These are phyloP conservation scores for Filobasidium uniguttulatum DNA, from an alignment of 1,284 basidiomycete species.

Conservation along the genomic window DNA sequence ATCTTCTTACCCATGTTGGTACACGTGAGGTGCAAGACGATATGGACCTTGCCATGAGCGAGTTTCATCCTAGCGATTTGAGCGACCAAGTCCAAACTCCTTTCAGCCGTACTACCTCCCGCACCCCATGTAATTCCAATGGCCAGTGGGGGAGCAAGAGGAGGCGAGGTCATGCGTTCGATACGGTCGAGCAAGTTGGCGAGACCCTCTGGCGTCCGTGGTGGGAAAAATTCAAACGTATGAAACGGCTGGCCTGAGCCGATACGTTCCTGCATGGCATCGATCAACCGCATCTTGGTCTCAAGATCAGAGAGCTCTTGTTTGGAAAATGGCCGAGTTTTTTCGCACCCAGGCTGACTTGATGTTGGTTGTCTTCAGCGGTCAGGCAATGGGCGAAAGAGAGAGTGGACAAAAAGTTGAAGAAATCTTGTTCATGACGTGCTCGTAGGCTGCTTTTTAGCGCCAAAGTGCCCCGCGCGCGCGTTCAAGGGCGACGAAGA, in stretches of 20 bases:
- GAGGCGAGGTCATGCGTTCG: slow-evolving; percentile 50
- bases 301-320: too few relatives aligned
- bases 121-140: slow-evolving; percentile 93
- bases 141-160: slow-evolving; percentile 48
- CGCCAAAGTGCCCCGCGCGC: too few relatives aligned
- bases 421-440: too few relatives aligned
- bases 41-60: slow-evolving; percentile 52
- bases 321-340: too few relatives aligned
- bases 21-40: slow-evolving; percentile 90
- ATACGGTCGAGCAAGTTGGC: slow-evolving; percentile 73
- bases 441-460: too few relatives aligned
- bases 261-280: slow-evolving; percentile 24
- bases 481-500: too few relatives aligned
- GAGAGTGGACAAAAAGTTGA: too few relatives aligned
- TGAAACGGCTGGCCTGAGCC: slow-evolving; percentile 46
- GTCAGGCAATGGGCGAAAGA: too few relatives aligned
- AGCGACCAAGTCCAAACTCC: slow-evolving; percentile 70
- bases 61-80: slow-evolving; percentile 47
- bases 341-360: too few relatives aligned
- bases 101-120: slow-evolving; percentile 80
- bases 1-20: slow-evolving; percentile 87
- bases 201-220: slow-evolving; percentile 80
- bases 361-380: too few relatives aligned
- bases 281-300: not conserved
- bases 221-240: slow-evolving; percentile 91